Percentiles rank a stretch among this genome's conserved stretches.
These are phyloP conservation scores for Sordariomycetes sp. DNA, from an alignment of 2,329 filamentous ascomycete genomes.

Conservation along the genomic window DNA sequence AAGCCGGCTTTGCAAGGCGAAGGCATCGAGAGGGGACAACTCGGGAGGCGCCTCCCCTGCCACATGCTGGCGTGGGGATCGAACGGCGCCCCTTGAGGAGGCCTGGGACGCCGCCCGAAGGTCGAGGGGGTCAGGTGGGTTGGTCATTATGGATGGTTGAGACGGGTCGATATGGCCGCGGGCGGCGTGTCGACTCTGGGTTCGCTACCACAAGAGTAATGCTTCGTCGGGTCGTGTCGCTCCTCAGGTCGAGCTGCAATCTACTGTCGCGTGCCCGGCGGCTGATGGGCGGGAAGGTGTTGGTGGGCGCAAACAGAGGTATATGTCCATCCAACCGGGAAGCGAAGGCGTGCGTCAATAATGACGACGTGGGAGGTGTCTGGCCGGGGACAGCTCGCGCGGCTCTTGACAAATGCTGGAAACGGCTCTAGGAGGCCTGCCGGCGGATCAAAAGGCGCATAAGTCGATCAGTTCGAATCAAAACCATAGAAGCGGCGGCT, in stretches of 20 bases:
- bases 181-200: neutral
- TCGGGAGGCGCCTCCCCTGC: constrained; percentile 79
- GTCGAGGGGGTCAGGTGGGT: constrained; percentile 49
- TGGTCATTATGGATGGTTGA: constrained; percentile 31
- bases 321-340: neutral
- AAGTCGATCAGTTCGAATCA: constrained; percentile 9
- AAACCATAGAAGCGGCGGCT: constrained; percentile 4
- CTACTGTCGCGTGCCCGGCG: neutral
- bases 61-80: constrained; percentile 66
- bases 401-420: neutral
- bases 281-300: neutral
- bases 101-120: constrained; percentile 45
- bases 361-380: neutral
- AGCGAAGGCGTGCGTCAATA: neutral
- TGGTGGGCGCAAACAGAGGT: neutral
- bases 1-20: constrained; percentile 81
- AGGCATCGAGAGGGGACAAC: constrained; percentile 88
- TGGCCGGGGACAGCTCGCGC: neutral
- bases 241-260: neutral
- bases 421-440: constrained; percentile 2
- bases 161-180: constrained; percentile 2
- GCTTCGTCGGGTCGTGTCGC: neutral
- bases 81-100: constrained; percentile 44
- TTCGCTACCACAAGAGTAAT: neutral
- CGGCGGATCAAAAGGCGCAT: constrained; percentile 4